These are phyloP conservation scores for Aureobasidium sp. DNA, from an alignment of 2,329 filamentous ascomycete species.

Conservation along the genomic window DNA sequence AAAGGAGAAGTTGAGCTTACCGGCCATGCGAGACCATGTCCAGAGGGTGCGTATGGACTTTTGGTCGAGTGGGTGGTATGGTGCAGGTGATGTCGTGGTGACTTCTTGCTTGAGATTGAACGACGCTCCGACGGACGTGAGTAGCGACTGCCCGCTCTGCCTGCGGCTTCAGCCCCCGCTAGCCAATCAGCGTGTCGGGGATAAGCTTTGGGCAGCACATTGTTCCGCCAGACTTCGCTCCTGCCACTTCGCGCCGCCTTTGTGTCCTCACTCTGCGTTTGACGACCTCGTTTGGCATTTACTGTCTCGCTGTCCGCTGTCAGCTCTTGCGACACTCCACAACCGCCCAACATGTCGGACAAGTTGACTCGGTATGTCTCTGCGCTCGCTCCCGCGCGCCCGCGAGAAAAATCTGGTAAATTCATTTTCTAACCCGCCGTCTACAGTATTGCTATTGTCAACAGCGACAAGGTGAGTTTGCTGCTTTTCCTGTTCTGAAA, in stretches of 20 bases:
- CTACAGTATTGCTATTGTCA: constrained; percentile 93
- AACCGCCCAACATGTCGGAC: constrained; percentile 62
- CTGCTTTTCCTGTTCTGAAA: constrained; percentile 19
- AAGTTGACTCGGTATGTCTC: constrained; percentile 79
- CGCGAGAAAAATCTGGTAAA: constrained; percentile 13
- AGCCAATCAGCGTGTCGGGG: neutral
- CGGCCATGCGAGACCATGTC: constrained; percentile 47
- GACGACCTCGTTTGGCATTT: neutral
- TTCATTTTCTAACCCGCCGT: constrained; percentile 15
- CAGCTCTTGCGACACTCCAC: neutral
- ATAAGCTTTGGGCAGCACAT: neutral
- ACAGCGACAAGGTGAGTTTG: constrained; percentile 78
- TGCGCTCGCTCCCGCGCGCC: neutral
- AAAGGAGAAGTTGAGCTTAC: constrained; percentile 43
- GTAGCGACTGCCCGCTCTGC: neutral
- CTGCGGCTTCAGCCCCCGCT: neutral
- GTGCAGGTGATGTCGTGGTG: neutral
- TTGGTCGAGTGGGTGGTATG: neutral
- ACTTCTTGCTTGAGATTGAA: constrained; percentile 1
- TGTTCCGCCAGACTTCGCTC: neutral
- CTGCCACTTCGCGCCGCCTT: neutral
- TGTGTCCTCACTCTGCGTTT: neutral
- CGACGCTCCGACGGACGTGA: constrained; percentile 3
- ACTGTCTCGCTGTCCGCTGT: neutral
- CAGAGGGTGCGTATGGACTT: constrained; percentile 17